Conservation (phyloP, 768 basidiomycete genomes). For the Tephrocybe sp. region DNA sequence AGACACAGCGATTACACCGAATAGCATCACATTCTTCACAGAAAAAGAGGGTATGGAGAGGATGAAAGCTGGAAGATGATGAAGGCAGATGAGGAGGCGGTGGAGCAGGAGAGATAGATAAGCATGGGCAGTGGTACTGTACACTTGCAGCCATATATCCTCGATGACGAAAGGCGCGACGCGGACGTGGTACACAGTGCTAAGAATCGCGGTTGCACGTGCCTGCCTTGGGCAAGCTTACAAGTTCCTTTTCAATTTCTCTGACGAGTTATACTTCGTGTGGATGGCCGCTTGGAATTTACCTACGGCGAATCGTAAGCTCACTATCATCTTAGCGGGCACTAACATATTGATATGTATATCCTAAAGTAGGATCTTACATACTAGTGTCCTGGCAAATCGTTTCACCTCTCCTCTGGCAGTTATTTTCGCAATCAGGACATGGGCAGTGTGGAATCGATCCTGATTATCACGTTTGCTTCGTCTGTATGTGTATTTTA, state of each 20-base stretch:
- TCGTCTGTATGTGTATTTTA: neutral
- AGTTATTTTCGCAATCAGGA: slow-evolving; percentile 4
- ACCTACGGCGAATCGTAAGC: neutral
- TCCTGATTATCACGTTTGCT: slow-evolving; percentile 2
- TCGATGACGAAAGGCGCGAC: neutral
- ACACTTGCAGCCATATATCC: slow-evolving; percentile 21
- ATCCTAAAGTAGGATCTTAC: neutral
- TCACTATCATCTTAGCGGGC: neutral
- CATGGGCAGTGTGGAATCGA: slow-evolving; percentile 6
- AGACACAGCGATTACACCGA: slow-evolving; percentile 89
- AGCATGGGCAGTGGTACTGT: slow-evolving; percentile 75
- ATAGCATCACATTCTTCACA: slow-evolving; percentile 99
- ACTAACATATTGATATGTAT: slow-evolving; percentile 4
- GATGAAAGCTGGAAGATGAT: slow-evolving; percentile 80
- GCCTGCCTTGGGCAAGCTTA: neutral
- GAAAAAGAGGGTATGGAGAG: slow-evolving; percentile 86
- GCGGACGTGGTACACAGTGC: neutral
- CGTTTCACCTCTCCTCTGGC: neutral
- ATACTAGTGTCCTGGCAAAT: neutral
- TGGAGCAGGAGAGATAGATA: slow-evolving; percentile 55
- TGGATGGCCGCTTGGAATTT: slow-evolving; percentile 4
- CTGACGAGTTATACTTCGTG: neutral
- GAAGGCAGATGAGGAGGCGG: slow-evolving; percentile 78
- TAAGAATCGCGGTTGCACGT: neutral
- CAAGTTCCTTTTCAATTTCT: neutral